A percentile compares a stretch with the other conserved stretches of the same genome.
phyloP scores from a whole-genome alignment of 306 rosid species.

The Oxytropis ochrocephala region DNA sequence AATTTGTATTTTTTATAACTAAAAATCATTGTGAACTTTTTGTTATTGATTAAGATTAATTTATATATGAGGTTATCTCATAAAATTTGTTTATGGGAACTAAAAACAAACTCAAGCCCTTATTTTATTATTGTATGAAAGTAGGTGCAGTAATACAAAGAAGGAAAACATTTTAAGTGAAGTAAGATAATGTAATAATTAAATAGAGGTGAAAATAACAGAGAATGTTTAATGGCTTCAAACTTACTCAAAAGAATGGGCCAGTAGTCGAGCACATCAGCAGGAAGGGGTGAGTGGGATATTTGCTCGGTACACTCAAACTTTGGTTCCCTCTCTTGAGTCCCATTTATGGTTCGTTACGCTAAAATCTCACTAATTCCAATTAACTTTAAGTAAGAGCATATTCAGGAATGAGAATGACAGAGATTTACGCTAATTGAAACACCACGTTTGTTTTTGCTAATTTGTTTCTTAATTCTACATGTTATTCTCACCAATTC shows the following conservation, averaged over 20 bases:
- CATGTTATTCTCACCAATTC: neutral
- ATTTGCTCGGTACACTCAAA: slow-evolving; percentile 25
- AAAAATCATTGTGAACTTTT: too few species aligned
- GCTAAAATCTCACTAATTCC: slow-evolving; percentile 95
- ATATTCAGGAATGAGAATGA: slow-evolving; percentile 38
- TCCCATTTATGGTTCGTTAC: slow-evolving; percentile 79
- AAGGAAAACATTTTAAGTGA: neutral
- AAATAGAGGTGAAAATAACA: slow-evolving; percentile 25
- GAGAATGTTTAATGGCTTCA: slow-evolving; percentile 35
- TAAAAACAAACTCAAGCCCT: too few species aligned
- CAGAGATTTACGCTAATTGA: slow-evolving; percentile 40
- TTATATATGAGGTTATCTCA: too few species aligned
- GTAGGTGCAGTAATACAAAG: too few species aligned
- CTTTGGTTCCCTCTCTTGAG: slow-evolving; percentile 36
- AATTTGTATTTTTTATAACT: too few species aligned
- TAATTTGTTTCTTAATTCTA: too few species aligned
- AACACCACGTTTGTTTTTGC: slow-evolving; percentile 22
- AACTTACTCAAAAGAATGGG: slow-evolving; percentile 46
- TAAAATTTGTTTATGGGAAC: too few species aligned
- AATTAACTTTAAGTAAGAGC: slow-evolving; percentile 13
- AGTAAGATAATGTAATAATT: slow-evolving; percentile 7
- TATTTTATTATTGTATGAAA: too few species aligned
- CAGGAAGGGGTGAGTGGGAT: slow-evolving; percentile 46
- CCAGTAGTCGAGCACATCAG: slow-evolving; percentile 51
- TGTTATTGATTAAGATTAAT: too few species aligned